Evolutionary conservation across 352 stramenopile genomes (phyloP).

Genomic region (Phytophthora podocarpi): DNA sequence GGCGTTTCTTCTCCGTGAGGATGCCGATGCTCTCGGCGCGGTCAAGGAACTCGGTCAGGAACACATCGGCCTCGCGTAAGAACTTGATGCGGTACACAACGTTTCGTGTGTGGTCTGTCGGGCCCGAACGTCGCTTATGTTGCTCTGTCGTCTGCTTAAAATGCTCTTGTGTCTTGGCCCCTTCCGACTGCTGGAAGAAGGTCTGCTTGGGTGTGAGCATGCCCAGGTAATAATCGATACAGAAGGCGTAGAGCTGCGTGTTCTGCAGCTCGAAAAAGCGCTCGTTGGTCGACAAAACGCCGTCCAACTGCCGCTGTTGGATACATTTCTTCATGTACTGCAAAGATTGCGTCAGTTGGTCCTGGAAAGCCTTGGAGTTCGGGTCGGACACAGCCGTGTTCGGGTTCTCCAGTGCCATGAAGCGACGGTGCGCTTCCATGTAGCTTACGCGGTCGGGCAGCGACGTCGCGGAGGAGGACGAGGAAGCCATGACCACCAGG

Average conservation of each 20-base stretch:
- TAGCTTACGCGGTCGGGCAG: slow-evolving; percentile 35
- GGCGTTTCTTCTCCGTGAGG: slow-evolving; percentile 70
- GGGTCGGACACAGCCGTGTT: slow-evolving; percentile 23
- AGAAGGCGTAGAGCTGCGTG: slow-evolving; percentile 81
- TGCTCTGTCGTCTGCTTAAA: slow-evolving; percentile 13
- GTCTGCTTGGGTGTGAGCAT: slow-evolving; percentile 79
- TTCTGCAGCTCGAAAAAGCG: slow-evolving; percentile 83
- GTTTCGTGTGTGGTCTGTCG: slow-evolving; percentile 63
- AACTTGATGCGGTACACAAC: slow-evolving; percentile 68
- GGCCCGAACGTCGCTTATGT: slow-evolving; percentile 7
- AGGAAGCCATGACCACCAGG: slow-evolving; percentile 7
- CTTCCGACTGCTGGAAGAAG: slow-evolving; percentile 54
- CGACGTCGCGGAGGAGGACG: neutral
- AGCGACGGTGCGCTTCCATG: slow-evolving; percentile 35
- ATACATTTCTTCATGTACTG: slow-evolving; percentile 45
- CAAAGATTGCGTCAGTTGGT: slow-evolving; percentile 21
- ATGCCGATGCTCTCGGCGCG: slow-evolving; percentile 62
- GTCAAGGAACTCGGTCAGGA: slow-evolving; percentile 81
- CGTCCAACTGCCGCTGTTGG: slow-evolving; percentile 64
- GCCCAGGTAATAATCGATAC: slow-evolving; percentile 81
- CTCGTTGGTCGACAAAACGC: slow-evolving; percentile 75
- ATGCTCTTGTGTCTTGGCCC: neutral
- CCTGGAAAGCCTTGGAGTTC: slow-evolving; percentile 32
- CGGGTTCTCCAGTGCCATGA: slow-evolving; percentile 26
- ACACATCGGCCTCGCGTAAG: slow-evolving; percentile 74